Evolutionary conservation across 2,329 filamentous ascomycete genomes (phyloP), one percentile per base, ranked within the genome.

Genomic region (Triangularia setosa): DNA sequence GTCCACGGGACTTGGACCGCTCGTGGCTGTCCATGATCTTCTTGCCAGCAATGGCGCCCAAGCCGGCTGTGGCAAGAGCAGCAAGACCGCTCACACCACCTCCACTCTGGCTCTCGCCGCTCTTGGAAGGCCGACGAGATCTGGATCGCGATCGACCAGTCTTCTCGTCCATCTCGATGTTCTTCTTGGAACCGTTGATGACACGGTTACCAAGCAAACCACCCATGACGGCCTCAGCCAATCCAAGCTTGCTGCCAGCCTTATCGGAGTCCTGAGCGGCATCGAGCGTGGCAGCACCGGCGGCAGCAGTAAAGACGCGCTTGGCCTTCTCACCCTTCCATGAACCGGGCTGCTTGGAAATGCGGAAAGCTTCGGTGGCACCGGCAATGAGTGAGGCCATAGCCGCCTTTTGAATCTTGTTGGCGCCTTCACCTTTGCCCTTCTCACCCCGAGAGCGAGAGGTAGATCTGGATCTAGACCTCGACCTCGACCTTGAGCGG

Each of bases 281-380:
- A 75, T 97, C 92, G 66, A 97, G 90, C 64, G 92, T 91, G 69
- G 91, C 94, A 65, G 94, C 93, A 77, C 92, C 90, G 25, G 86
- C 84, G 25, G 94, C 94, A 57, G 93, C 93, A 23, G 94, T 97
- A 58, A 96, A 84, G 65, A 98, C 87, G 60, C 94, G 92, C 80
- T 93, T 95, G 69, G 93, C 92, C 79, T 97, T 97, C 68, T 91
- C 90, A 40, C 93, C 94, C 68, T 89, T 90, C 93, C 93, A 97
- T 53, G 89, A 86, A 62, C 94, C 94, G 2, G 92, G 90, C 67
- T 95, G 90, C 72, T 94, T 96, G 75, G 93, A 89, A 63, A 93
- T 89, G 67, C 92, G 90, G 83, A 96, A 96, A 52, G 94, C 94
- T 77, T 97, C 93, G 62, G 93, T 90, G 48, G 93, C 94, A 71